Conservation (phyloP, 2,329 filamentous ascomycete genomes). For the Juglanconis oblonga region DNA sequence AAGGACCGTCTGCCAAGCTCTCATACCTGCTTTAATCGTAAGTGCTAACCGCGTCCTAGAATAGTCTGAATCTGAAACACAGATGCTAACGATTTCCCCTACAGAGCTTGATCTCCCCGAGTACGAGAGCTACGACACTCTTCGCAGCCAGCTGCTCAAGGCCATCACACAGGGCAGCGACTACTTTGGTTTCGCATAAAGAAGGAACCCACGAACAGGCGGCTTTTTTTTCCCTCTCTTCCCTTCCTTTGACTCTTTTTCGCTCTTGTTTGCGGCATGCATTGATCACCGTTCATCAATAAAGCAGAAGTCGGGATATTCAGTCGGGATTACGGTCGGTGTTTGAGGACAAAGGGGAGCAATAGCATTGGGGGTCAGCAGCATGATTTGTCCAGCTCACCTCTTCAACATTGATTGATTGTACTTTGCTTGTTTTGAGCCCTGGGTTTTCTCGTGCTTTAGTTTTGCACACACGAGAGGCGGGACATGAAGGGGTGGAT, state of each 20-base stretch:
- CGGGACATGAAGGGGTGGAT: background rate
- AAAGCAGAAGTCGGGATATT: constrained; percentile 3
- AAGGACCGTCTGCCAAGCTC: constrained; percentile 94
- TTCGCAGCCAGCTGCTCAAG: constrained; percentile 85
- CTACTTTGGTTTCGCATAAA: constrained; percentile 93
- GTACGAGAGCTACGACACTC: constrained; percentile 91
- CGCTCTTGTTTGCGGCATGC: background rate
- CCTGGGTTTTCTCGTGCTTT: background rate
- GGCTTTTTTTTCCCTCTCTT: background rate
- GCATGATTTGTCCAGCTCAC: constrained; percentile 2
- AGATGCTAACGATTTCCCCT: constrained; percentile 8
- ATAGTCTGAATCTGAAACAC: background rate
- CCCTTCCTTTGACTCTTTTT: background rate
- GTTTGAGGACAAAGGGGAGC: constrained; percentile 10
- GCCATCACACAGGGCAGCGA: constrained; percentile 98
- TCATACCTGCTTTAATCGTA: constrained; percentile 99
- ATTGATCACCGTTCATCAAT: background rate
- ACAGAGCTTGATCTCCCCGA: constrained; percentile 95
- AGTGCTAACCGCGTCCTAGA: constrained; percentile 41
- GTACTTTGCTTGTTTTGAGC: background rate
- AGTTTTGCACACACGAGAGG: background rate
- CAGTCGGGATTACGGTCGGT: constrained; percentile 10
- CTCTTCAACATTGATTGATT: constrained; percentile 9
- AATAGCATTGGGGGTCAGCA: constrained; percentile 15
- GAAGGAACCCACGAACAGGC: background rate